Evolutionary conservation across 495 filamentous ascomycete species (phyloP).

Genomic region (Aspergillus cavernicola): DNA sequence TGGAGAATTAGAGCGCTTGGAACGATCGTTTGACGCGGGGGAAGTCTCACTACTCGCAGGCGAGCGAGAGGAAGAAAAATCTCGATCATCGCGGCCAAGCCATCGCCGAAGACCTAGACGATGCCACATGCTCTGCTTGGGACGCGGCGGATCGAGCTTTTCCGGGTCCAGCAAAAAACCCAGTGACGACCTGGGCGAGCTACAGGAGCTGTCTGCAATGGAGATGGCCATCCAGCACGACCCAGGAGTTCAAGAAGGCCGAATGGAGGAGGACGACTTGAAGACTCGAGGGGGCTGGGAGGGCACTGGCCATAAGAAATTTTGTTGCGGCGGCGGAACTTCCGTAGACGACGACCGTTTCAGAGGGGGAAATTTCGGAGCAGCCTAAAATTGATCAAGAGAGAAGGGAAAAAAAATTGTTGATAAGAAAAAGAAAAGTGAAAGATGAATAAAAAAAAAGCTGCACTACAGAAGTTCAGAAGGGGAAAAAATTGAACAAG

Average conservation of each 20-base stretch:
- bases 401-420: not conserved
- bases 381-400: not conserved
- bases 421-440: conserved; percentile 13
- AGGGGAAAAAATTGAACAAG: conserved; percentile 1
- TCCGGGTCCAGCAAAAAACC: conserved; percentile 34
- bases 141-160: conserved; percentile 27
- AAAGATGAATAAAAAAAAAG: conserved; percentile 17
- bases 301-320: conserved; percentile 38
- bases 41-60: conserved; percentile 11
- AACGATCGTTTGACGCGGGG: conserved; percentile 19
- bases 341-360: conserved; percentile 6
- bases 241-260: conserved; percentile 16
- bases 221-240: conserved; percentile 43
- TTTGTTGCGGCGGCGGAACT: conserved; percentile 24
- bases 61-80: conserved; percentile 24
- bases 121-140: conserved; percentile 52
- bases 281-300: conserved; percentile 32
- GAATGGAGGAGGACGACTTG: conserved; percentile 32
- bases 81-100: conserved; percentile 47
- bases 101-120: conserved; percentile 42
- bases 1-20: conserved; percentile 15
- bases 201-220: conserved; percentile 40
- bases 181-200: conserved; percentile 31
- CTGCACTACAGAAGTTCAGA: conserved; percentile 1
- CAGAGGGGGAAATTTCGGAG: not conserved